phyloP scores from a whole-genome alignment of 2,329 filamentous ascomycete species.

The Didymella pinodella region DNA sequence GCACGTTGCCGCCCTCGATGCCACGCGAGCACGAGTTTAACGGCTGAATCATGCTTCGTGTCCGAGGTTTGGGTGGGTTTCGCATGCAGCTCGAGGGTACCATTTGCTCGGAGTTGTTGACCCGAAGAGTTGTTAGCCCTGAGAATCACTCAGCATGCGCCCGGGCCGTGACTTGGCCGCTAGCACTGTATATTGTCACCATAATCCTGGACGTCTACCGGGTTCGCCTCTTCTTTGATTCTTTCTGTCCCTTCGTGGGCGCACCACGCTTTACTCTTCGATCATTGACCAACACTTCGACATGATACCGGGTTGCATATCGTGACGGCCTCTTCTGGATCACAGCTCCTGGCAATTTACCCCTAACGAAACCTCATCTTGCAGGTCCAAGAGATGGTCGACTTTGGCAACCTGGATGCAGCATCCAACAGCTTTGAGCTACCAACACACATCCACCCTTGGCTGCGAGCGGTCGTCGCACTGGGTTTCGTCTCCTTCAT shows the following conservation, averaged over 20 bases:
- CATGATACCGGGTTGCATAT: conserved; percentile 27
- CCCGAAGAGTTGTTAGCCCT: conserved; percentile 6
- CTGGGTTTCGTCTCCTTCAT: conserved; percentile 59
- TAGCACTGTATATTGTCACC: conserved; percentile 36
- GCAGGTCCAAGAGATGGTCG: conserved; percentile 29
- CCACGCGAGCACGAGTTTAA: conserved; percentile 19
- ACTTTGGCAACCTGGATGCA: conserved; percentile 31
- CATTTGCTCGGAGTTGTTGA: conserved; percentile 8
- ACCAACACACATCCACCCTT: conserved; percentile 47
- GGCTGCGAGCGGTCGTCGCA: conserved; percentile 57
- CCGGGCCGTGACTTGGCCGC: conserved; percentile 17
- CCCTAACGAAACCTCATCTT: not conserved
- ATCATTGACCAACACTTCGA: conserved; percentile 16
- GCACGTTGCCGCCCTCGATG: conserved; percentile 9
- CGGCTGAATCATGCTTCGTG: conserved; percentile 3
- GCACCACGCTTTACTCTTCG: not conserved
- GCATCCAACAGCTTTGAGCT: conserved; percentile 46
- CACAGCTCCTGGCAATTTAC: conserved; percentile 18
- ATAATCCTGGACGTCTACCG: conserved; percentile 23
- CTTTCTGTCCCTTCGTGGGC: conserved; percentile 4
- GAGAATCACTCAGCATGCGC: conserved; percentile 15
- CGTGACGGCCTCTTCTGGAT: conserved; percentile 23
- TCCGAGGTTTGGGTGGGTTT: conserved; percentile 4
- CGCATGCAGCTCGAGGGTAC: conserved; percentile 1
- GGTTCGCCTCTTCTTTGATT: conserved; percentile 9